Base-by-base conservation (phyloP, 495 filamentous ascomycete species). In the Penicillium malachiteum region DNA sequence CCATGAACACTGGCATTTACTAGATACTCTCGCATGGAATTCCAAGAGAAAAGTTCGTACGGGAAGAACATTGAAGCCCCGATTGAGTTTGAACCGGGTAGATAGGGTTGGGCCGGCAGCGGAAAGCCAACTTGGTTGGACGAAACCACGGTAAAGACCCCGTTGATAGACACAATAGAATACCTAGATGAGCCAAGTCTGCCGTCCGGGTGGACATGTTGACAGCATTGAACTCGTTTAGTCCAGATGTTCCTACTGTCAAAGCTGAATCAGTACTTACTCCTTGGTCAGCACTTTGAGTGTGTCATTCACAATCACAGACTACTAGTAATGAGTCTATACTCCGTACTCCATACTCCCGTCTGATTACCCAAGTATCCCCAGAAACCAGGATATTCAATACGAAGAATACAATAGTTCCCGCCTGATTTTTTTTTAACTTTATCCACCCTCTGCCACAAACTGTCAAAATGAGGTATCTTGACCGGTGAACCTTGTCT, bases 31-130 rank as follows among this genome's bases (percentile, higher is more conserved):
- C n/a, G n/a, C n/a, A n/a, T n/a, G n/a, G n/a, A n/a, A n/a, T n/a
- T n/a, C n/a, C n/a, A n/a, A n/a, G n/a, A n/a, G 33, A 21, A 34
- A 37, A 21, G 34, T 35, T 49, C 47, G 33, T 17, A 33, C 18
- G n/a, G 30, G 39, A 40, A 26, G 21, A 26, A 26, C 21, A 26
- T 26, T 26, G 21, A 26, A 26, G 21, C 21, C 4, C 57, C 65
- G 62, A 65, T 67, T 67, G 56, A 65, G 62, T 67, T 65, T 67
- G 21, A 41, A 60, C 62, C 54, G 62, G 59, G 57, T 55, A 67
- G 64, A 67, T 67, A 65, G 62, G 54, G 65, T 60, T 67, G 56
- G 37, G 57, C 54, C 52, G 50, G 59, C 40, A 50, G 50, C 12
- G 30, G 26, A 11, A 37, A 16, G 41, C 26, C 16, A 51, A 48